phyloP scores from a whole-genome alignment of 2,329 filamentous ascomycete species.

The Parascedosporium putredinis region DNA sequence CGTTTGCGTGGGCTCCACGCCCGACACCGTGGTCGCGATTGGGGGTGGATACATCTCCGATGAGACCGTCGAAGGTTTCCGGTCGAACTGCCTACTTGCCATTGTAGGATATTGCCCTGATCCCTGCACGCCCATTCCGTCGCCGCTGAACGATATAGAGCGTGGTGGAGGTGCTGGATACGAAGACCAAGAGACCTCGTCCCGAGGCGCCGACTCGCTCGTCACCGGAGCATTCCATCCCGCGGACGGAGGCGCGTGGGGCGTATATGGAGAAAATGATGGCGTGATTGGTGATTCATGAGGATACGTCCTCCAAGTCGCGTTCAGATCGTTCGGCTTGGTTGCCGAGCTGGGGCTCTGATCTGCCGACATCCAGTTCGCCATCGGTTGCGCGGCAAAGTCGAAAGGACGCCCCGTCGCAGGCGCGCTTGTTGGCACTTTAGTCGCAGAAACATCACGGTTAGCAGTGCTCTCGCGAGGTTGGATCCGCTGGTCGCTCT shows the following conservation, averaged over 20 bases:
- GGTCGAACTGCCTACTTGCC: conserved; percentile 28
- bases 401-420: conserved; percentile 23
- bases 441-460: neutral
- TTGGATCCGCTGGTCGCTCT: neutral
- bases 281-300: conserved; percentile 40
- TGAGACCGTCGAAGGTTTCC: conserved; percentile 29
- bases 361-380: conserved; percentile 36
- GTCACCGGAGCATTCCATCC: conserved; percentile 27
- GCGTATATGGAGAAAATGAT: conserved; percentile 38
- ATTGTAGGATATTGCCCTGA: conserved; percentile 3
- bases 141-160: conserved; percentile 39
- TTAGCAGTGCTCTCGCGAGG: conserved; percentile 16
- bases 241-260: conserved; percentile 27
- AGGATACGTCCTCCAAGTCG: conserved; percentile 38
- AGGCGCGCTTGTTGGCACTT: conserved; percentile 25
- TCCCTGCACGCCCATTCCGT: conserved; percentile 18
- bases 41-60: conserved; percentile 32
- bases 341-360: conserved; percentile 26
- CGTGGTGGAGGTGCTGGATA: conserved; percentile 31
- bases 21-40: conserved; percentile 25
- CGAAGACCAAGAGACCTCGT: conserved; percentile 33
- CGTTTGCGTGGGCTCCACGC: conserved; percentile 22
- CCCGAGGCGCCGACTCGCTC: conserved; percentile 28
- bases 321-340: conserved; percentile 31
- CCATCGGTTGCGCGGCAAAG: conserved; percentile 26